Evolutionary conservation across 106 monocot species (phyloP).

Genomic region (Triglochin maritima): DNA sequence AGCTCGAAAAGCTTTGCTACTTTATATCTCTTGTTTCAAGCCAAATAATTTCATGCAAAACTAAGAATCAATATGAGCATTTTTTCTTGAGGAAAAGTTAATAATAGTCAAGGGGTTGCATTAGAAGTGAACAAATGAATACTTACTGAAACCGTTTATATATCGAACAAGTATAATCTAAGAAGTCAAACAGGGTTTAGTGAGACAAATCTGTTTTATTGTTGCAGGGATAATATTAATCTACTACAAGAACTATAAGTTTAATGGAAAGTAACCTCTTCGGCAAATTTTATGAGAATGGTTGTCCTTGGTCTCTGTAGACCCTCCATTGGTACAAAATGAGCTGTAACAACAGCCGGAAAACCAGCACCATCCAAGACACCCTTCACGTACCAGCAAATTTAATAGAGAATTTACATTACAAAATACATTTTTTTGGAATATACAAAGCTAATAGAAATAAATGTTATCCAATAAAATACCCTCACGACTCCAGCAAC

Average conservation of each 20-base stretch:
- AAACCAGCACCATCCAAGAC: slow-evolving; percentile 85
- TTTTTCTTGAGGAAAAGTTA: not conserved
- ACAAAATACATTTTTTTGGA: not conserved
- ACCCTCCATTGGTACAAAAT: slow-evolving; percentile 93
- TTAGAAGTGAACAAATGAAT: not conserved
- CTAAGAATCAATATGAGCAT: too few relatives aligned
- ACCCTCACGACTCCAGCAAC: slow-evolving; percentile 96
- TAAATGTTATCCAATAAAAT: slow-evolving; percentile 3
- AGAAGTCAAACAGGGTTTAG: not conserved
- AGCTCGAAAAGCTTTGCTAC: not conserved
- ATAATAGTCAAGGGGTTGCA: not conserved
- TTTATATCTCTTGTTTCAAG: too few relatives aligned
- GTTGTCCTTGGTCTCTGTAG: slow-evolving; percentile 87
- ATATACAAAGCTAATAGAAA: not conserved
- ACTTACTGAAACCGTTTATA: not conserved
- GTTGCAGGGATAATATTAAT: not conserved
- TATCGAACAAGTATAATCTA: not conserved
- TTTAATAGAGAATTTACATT: not conserved
- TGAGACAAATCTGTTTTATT: not conserved
- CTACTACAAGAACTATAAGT: not conserved
- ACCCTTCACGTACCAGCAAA: slow-evolving; percentile 40
- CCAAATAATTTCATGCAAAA: too few relatives aligned
- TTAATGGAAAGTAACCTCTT: slow-evolving; percentile 46
- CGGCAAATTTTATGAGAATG: slow-evolving; percentile 94
- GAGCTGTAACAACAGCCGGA: slow-evolving; percentile 93